A percentile compares a stretch with the other conserved stretches of the same genome.
Evolutionary conservation across 257 asterid species (phyloP).

Genomic region (Asclepias syriaca): DNA sequence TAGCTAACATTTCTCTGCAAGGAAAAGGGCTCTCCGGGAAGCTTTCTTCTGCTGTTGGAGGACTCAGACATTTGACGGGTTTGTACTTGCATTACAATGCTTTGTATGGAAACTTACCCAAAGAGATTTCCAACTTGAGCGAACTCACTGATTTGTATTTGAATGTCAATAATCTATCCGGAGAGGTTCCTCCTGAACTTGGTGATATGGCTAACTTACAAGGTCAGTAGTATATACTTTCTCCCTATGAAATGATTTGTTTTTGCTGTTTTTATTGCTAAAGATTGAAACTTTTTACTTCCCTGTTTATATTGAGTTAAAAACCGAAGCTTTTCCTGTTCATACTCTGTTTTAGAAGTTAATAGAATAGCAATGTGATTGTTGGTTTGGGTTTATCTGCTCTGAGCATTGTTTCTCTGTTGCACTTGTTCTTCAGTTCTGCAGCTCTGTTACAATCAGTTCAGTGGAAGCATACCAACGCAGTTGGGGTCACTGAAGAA

Average conservation of each 20-base stretch:
- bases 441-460: slow-evolving; percentile 87
- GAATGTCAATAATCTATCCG: slow-evolving; percentile 76
- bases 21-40: slow-evolving; percentile 86
- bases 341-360: background rate
- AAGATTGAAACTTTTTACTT: background rate
- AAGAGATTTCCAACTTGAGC: slow-evolving; percentile 50
- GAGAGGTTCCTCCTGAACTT: slow-evolving; percentile 69
- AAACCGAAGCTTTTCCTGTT: background rate
- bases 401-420: background rate
- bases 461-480: slow-evolving; percentile 79
- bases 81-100: slow-evolving; percentile 84
- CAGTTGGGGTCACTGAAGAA: slow-evolving; percentile 56
- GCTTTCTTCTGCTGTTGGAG: slow-evolving; percentile 62
- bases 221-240: slow-evolving; percentile 35
- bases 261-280: background rate
- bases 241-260: background rate
- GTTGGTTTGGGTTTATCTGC: background rate
- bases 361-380: background rate
- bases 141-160: slow-evolving; percentile 72
- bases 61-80: slow-evolving; percentile 65
- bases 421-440: slow-evolving; percentile 42
- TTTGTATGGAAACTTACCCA: slow-evolving; percentile 66
- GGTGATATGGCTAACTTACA: slow-evolving; percentile 69
- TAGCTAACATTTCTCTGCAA: slow-evolving; percentile 80
- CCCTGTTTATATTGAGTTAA: background rate